Base-by-base conservation (phyloP, 768 basidiomycete species). In the Kwoniella shandongensis region DNA sequence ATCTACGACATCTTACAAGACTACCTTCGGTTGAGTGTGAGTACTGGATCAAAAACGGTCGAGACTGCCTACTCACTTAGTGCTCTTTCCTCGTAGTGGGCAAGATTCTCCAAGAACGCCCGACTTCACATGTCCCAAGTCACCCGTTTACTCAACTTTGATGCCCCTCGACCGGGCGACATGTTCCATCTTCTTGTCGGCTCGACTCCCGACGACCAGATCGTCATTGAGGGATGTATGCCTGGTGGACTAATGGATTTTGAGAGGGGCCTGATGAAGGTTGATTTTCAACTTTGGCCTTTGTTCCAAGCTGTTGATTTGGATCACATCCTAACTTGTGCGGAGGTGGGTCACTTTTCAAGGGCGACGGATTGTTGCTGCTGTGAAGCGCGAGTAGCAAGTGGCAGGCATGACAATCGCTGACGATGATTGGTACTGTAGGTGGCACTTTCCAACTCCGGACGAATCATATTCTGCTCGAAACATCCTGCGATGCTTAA, bases 211-310 rank as follows among this genome's bases (percentile, higher is more conserved):
- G 57, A 62, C 26, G 57, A 66, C 39, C 51, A 51, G 10, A 41
- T 67, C 10, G 29, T 59, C 3, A 41, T 66, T 26, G 61, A 61
- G 32, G 59, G 40, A 1, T 40, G 42, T 39, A 59, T 78, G 66
- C 76, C 77, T 8, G 91, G 91, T 15, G 91, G 91, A n/a, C 89
- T 89, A 18, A 82, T 94, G 42, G 91, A 94, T 76, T 92, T 94
- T 69, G 90, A 91, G 25, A 83, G 86, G 40, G 91, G 91, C 0
- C 80, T 94, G 45, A 88, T 93, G 30, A 90, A 93, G 64, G 89
- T 91, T 71, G 93, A 94, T 77, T 92, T 93, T 72, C 91, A 91
- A 36, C 89, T 96, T 84, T 98, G 91, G 91, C 93, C 93, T 1
- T 73, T 98, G 47, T 96, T 97, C 81, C 88, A 91, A 74, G 88